Percentiles rank a stretch among this genome's conserved stretches.
Evolutionary conservation across 768 basidiomycete species (phyloP).

Genomic region (Symmetrospora coprosmae): DNA sequence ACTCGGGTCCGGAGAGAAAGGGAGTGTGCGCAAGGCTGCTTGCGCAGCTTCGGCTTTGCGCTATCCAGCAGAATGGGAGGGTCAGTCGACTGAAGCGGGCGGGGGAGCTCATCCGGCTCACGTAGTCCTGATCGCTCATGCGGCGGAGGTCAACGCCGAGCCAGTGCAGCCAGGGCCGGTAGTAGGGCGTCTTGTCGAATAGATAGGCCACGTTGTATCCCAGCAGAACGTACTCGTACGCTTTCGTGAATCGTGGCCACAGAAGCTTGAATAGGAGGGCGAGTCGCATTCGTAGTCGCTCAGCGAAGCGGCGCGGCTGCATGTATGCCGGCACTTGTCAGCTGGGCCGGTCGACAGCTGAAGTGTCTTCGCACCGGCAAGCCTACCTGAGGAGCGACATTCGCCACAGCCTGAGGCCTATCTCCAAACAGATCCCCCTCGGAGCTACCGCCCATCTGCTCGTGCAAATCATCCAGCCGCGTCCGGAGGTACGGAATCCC

Average conservation of each 20-base stretch:
- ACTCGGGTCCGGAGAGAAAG: conserved; percentile 17
- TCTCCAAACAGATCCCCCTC: conserved; percentile 36
- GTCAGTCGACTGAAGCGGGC: not conserved
- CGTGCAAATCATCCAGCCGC: conserved; percentile 78
- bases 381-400: not conserved
- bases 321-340: no score
- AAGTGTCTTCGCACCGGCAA: not conserved
- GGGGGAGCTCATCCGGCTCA: conserved; percentile 38
- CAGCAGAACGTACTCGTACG: conserved; percentile 68
- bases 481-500: conserved; percentile 78
- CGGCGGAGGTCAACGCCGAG: conserved; percentile 70
- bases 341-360: no score
- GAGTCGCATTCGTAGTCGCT: no score
- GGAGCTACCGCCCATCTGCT: conserved; percentile 69
- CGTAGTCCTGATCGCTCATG: conserved; percentile 62
- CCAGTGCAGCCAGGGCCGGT: conserved; percentile 83
- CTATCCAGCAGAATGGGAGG: not conserved
- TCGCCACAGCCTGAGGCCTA: not conserved
- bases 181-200: conserved; percentile 69
- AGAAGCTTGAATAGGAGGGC: conserved; percentile 54
- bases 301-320: no score
- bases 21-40: not conserved
- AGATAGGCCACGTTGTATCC: conserved; percentile 75
- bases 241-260: conserved; percentile 70
- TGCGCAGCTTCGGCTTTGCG: conserved; percentile 15